These are phyloP conservation scores for Maudiozyma serrabonitensis DNA, from an alignment of 805 yeast species.

Conservation along the genomic window DNA sequence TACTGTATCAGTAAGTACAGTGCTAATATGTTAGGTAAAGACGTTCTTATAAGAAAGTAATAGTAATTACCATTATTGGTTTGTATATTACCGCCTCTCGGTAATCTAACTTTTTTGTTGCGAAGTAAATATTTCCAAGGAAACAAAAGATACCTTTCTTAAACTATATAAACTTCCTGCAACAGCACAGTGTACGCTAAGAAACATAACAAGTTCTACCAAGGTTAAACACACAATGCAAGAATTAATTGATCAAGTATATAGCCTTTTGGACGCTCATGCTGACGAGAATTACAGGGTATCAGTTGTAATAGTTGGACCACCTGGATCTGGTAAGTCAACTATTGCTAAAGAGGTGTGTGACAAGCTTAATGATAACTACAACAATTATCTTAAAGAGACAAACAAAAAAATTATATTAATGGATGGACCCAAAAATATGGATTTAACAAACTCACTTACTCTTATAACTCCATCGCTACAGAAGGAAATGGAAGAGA, in stretches of 20 bases:
- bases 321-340: slow-evolving; percentile 82
- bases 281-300: slow-evolving; percentile 34
- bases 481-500: slow-evolving; percentile 7
- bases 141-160: no score
- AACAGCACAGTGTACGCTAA: background rate
- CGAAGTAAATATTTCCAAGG: no score
- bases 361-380: slow-evolving; percentile 30
- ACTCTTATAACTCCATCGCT: slow-evolving; percentile 4
- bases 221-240: background rate
- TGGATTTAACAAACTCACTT: slow-evolving; percentile 6
- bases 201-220: background rate
- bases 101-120: no score
- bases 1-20: no score
- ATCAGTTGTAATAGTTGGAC: slow-evolving; percentile 55
- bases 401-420: background rate
- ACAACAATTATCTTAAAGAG: slow-evolving; percentile 6
- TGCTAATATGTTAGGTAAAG: no score
- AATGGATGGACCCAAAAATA: background rate
- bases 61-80: no score
- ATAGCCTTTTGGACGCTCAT: slow-evolving; percentile 18
- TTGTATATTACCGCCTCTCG: no score
- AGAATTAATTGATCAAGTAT: slow-evolving; percentile 26
- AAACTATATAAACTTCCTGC: no score
- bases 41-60: no score
- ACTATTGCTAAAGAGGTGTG: slow-evolving; percentile 47